A percentile compares a stretch with the other conserved stretches of the same genome.
Conservation (phyloP, 2,329 filamentous ascomycete species). For the Lecanicillium sp. region DNA sequence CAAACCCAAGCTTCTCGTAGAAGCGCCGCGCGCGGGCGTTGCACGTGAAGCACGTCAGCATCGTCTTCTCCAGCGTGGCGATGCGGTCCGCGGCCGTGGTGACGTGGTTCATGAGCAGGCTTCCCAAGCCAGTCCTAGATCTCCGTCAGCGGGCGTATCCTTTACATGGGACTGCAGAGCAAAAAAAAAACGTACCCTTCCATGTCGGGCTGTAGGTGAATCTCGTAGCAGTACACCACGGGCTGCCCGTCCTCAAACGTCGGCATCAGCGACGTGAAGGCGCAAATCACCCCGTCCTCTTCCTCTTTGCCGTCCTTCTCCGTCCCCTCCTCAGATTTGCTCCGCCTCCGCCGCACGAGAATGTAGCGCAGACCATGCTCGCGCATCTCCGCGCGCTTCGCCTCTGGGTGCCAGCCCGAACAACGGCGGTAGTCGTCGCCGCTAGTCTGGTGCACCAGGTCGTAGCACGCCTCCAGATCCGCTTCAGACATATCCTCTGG, state of each 20-base stretch:
- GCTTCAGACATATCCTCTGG: conserved; percentile 32
- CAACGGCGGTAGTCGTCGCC: conserved; percentile 58
- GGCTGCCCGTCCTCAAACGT: conserved; percentile 59
- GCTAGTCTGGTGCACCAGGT: conserved; percentile 58
- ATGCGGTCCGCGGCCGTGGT: conserved; percentile 48
- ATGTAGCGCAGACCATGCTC: conserved; percentile 63
- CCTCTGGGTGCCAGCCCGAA: conserved; percentile 55
- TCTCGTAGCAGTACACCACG: conserved; percentile 74
- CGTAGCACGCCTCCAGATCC: conserved; percentile 49
- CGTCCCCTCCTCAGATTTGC: conserved; percentile 17
- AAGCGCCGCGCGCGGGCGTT: conserved; percentile 54
- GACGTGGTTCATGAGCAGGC: conserved; percentile 51
- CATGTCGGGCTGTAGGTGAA: conserved; percentile 56
- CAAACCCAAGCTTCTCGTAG: conserved; percentile 56
- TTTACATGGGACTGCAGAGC: background rate
- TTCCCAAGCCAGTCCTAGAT: conserved; percentile 62
- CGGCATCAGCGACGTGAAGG: conserved; percentile 65
- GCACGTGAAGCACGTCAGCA: conserved; percentile 66
- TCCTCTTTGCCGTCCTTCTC: background rate
- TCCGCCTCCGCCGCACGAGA: conserved; percentile 45
- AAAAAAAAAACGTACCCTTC: conserved; percentile 40
- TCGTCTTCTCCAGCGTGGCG: conserved; percentile 55
- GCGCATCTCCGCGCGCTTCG: conserved; percentile 63
- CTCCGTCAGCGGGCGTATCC: too few relatives aligned
- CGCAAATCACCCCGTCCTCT: conserved; percentile 29